Evolutionary conservation across 768 basidiomycete genomes (phyloP).

Genomic region (Ramaria sp.): DNA sequence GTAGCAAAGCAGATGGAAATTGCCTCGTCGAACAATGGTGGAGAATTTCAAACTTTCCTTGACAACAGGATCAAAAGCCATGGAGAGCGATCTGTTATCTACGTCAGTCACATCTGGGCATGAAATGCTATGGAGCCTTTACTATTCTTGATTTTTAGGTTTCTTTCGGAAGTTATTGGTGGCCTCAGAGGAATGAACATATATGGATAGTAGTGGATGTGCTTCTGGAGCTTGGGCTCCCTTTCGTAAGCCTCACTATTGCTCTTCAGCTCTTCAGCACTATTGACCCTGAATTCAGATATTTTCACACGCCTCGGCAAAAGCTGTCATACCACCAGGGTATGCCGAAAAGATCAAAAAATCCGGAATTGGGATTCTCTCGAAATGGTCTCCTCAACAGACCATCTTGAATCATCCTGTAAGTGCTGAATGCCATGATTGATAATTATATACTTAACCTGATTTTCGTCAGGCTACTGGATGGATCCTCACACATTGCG

Average conservation of each 20-base stretch:
- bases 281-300: conserved; percentile 8
- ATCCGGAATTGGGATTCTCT: conserved; percentile 13
- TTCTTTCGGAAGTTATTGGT: conserved; percentile 17
- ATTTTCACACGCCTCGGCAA: conserved; percentile 13
- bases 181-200: conserved; percentile 14
- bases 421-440: not conserved
- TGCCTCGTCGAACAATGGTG: conserved; percentile 10
- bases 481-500: conserved; percentile 20
- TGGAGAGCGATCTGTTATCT: too few relatives aligned
- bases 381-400: too few relatives aligned
- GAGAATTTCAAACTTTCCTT: too few relatives aligned
- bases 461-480: conserved; percentile 14
- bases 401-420: too few relatives aligned
- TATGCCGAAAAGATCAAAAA: conserved; percentile 11
- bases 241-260: conserved; percentile 13
- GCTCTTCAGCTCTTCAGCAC: not conserved
- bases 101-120: not conserved
- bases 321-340: conserved; percentile 10
- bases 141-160: too few relatives aligned
- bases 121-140: too few relatives aligned
- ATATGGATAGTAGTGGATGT: conserved; percentile 16
- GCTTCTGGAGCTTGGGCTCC: conserved; percentile 14
- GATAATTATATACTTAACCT: not conserved
- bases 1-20: conserved; percentile 8
- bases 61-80: too few relatives aligned